These are phyloP conservation scores for Herpetospermum pedunculosum DNA, from an alignment of 306 rosid species.

Conservation along the genomic window DNA sequence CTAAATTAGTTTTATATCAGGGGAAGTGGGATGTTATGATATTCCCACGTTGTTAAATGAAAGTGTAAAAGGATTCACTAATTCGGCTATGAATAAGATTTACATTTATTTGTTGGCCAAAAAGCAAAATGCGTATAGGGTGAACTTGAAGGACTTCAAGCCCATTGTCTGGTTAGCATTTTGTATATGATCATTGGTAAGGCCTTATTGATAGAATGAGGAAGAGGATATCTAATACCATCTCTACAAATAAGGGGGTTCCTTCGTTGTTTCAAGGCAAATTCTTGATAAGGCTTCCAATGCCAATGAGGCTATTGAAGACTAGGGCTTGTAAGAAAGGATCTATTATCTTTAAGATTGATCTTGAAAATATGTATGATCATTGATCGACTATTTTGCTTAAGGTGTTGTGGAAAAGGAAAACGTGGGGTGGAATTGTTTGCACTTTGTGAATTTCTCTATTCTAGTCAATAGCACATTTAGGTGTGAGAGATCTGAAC, in stretches of 20 bases:
- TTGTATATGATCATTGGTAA: not conserved
- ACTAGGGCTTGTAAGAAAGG: not conserved
- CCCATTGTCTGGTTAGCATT: not conserved
- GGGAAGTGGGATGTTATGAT: not conserved
- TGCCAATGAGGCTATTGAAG: not conserved
- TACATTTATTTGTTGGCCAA: not conserved
- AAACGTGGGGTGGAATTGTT: not conserved
- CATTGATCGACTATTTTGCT: not conserved
- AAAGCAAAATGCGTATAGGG: not conserved
- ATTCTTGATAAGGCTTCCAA: not conserved
- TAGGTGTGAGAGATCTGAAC: not conserved
- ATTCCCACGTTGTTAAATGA: not conserved
- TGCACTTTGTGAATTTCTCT: not conserved
- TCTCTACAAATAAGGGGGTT: not conserved
- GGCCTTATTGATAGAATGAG: not conserved
- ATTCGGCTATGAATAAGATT: not conserved
- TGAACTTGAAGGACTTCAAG: not conserved
- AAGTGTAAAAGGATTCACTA: not conserved
- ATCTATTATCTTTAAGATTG: not conserved
- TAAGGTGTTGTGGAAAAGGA: not conserved
- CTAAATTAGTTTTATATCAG: not conserved
- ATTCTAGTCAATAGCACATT: not conserved
- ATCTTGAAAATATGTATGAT: not conserved
- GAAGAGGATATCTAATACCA: not conserved
- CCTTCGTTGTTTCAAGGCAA: not conserved